These are phyloP conservation scores for Glycyrrhiza uralensis DNA, from an alignment of 306 rosid genomes.

Conservation along the genomic window DNA sequence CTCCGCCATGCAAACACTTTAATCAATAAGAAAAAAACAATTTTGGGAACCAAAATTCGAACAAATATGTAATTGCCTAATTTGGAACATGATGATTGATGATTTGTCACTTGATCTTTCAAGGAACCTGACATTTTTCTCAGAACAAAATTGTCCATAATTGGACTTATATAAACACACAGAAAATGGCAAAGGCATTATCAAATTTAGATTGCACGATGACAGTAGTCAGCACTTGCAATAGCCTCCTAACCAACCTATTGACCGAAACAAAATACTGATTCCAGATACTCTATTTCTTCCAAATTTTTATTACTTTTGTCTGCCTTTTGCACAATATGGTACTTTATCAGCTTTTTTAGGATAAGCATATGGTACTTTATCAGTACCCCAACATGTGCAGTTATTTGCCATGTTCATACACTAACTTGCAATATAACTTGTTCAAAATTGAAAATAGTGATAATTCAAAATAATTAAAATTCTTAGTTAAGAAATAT, in stretches of 20 bases:
- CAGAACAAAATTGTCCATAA: too few species aligned
- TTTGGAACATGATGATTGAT: neutral
- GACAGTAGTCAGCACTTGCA: neutral
- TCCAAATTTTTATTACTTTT: neutral
- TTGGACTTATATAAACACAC: too few species aligned
- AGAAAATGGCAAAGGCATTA: neutral
- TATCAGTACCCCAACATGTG: neutral
- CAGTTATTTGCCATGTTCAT: neutral
- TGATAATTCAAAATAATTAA: neutral
- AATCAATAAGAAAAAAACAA: neutral
- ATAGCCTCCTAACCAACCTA: neutral
- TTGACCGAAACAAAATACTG: neutral
- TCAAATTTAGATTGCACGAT: neutral
- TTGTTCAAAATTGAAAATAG: neutral
- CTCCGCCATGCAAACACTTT: slow-evolving; percentile 5
- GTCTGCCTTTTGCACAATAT: neutral
- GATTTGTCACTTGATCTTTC: neutral
- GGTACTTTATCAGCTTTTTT: neutral
- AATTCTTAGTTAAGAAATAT: neutral
- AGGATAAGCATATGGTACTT: neutral
- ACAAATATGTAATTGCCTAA: slow-evolving; percentile 2
- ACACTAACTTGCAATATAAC: neutral
- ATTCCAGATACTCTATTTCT: neutral
- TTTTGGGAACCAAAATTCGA: neutral
- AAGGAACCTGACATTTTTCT: neutral